phyloP scores from a whole-genome alignment of 106 monocot genomes.

The Ottelia alismoides region DNA sequence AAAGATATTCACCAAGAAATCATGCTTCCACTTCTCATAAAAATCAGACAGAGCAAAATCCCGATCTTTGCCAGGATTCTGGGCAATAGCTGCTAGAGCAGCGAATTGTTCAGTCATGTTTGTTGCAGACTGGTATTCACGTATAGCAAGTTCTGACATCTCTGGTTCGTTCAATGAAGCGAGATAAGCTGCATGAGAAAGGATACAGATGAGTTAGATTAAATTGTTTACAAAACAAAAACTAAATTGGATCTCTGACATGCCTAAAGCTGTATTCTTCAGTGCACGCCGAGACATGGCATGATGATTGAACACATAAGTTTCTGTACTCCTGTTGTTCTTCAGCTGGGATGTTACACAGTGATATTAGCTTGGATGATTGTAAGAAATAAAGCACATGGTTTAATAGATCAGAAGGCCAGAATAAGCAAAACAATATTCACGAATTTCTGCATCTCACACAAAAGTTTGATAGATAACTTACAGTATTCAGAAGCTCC shows the following conservation, averaged over 20 bases:
- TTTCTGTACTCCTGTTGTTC: conserved; percentile 57
- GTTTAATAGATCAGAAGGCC: too few relatives aligned
- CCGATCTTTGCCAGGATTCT: conserved; percentile 78
- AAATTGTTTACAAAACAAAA: background rate
- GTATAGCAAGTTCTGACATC: conserved; percentile 44
- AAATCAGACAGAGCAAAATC: conserved; percentile 84
- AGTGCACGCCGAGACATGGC: conserved; percentile 72
- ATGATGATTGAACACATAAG: conserved; percentile 72
- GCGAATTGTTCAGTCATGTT: conserved; percentile 99
- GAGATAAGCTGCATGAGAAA: conserved; percentile 50
- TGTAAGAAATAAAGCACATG: too few relatives aligned
- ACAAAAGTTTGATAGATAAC: too few relatives aligned
- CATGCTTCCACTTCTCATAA: conserved; percentile 84
- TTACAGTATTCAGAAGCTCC: conserved; percentile 44
- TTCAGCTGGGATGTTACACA: conserved; percentile 54
- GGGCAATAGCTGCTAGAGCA: conserved; percentile 66
- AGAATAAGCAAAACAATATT: too few relatives aligned
- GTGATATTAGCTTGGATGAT: too few relatives aligned
- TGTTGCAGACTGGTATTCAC: conserved; percentile 76
- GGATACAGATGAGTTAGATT: background rate
- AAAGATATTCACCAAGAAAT: conserved; percentile 56
- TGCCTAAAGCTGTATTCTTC: conserved; percentile 80
- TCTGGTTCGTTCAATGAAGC: conserved; percentile 68
- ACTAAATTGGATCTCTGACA: background rate
- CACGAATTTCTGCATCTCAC: too few relatives aligned